Conservation (phyloP, 2,329 filamentous ascomycete genomes). For the Curvularia sp. region DNA sequence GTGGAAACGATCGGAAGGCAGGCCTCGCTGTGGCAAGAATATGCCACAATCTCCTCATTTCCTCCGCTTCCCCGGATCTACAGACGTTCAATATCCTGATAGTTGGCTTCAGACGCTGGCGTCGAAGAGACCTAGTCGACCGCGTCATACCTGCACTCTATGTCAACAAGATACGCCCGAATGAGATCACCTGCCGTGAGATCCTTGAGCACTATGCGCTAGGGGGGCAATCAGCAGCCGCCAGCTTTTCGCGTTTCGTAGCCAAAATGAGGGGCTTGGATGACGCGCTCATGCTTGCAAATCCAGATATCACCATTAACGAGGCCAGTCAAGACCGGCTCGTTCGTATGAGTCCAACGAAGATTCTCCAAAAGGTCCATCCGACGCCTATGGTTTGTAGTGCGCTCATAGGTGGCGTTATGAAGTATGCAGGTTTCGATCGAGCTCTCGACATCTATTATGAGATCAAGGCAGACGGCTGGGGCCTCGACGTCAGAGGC, state of each 20-base stretch:
- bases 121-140: constrained; percentile 34
- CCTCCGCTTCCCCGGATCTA: constrained; percentile 67
- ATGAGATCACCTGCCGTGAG: constrained; percentile 53
- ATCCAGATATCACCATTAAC: constrained; percentile 48
- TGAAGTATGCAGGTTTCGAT: constrained; percentile 56
- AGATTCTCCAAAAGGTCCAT: constrained; percentile 54
- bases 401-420: constrained; percentile 51
- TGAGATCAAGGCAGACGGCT: constrained; percentile 54
- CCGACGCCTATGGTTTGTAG: constrained; percentile 55
- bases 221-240: constrained; percentile 29
- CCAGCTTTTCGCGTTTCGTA: constrained; percentile 50
- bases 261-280: constrained; percentile 52
- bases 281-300: constrained; percentile 52
- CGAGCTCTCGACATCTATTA: constrained; percentile 52
- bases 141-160: constrained; percentile 43
- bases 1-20: constrained; percentile 21
- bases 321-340: constrained; percentile 37
- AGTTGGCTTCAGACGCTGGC: constrained; percentile 60
- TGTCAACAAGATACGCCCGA: constrained; percentile 52
- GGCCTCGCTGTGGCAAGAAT: constrained; percentile 46
- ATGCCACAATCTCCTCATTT: constrained; percentile 70
- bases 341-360: constrained; percentile 28
- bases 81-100: constrained; percentile 76
- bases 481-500: constrained; percentile 53
- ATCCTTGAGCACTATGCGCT: constrained; percentile 52